Evolutionary conservation across 164 flowering plant species (phyloP), one percentile per base, ranked within the genome.

Genomic region (Aristolochia fimbriata): DNA sequence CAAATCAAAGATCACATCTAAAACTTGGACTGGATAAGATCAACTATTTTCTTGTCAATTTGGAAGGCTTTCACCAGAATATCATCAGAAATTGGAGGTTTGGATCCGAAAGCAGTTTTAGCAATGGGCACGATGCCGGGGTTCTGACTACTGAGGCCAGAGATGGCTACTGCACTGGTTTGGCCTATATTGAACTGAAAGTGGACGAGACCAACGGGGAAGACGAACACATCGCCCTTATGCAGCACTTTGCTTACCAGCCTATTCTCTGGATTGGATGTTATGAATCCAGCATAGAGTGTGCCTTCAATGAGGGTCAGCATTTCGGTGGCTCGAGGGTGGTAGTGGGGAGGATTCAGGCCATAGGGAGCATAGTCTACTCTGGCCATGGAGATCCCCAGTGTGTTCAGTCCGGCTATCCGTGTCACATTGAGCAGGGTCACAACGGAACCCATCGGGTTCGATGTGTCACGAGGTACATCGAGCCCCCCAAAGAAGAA

Each of bases 91-190:
- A 61, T 50, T 7, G 57, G 46, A 12, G 64, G 64, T 24, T 61
- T 21, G 1, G 64, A 50, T 51, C 64, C 64, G 52, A 61, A 61
- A 7, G 31, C 57, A 9, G 64, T 15, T n/a, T 65, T 23, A 1
- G 64, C 64, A 23, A 62, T 61, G 16, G 64, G 20, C 47, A 66
- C 55, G 41, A 66, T 33, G 10, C 64, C 69, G 1, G 63, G 60
- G 33, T 54, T 50, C n/a, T 60, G 33, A 12, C 63, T 17, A 6
- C 47, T 62, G 22, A 60, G 21, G 13, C 33, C 60, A 9, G 64
- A 55, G 2, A 61, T 50, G 1, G 57, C 64, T 4, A 61, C 49
- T 2, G 57, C 64, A 51, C 30, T 19, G 13, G 0, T 20, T 1
- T 51, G 27, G 8, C 64, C 57, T 1, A 61, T 23, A 33, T 61